phyloP scores from a whole-genome alignment of 805 yeast genomes.

The Starmerella davenportii region DNA sequence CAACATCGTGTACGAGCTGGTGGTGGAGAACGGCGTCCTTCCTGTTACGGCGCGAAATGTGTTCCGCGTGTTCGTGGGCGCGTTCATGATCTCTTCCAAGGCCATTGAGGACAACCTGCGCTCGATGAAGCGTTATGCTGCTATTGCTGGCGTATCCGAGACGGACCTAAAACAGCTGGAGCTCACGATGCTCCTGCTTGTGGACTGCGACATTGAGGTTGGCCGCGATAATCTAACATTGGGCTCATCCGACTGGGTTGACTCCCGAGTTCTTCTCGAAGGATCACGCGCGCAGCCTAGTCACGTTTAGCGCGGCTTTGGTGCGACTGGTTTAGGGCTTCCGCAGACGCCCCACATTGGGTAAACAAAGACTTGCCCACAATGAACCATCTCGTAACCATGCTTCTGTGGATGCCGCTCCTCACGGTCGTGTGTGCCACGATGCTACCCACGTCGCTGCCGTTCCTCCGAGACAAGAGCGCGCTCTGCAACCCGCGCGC shows the following conservation, averaged over 20 bases:
- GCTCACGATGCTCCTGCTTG: slow-evolving; percentile 31
- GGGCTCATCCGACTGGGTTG: not conserved
- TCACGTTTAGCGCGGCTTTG: too few species aligned
- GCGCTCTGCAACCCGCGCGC: slow-evolving; percentile 11
- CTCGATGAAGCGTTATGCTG: slow-evolving; percentile 30
- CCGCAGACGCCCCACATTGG: too few species aligned
- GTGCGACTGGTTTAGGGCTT: too few species aligned
- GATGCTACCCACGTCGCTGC: not conserved
- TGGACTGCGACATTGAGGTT: slow-evolving; percentile 34
- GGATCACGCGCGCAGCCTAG: too few species aligned
- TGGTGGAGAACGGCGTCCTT: slow-evolving; percentile 19
- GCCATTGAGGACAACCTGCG: slow-evolving; percentile 31
- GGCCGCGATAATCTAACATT: slow-evolving; percentile 17
- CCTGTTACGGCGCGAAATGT: slow-evolving; percentile 25
- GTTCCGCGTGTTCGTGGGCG: slow-evolving; percentile 30
- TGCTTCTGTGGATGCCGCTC: too few species aligned
- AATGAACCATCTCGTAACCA: too few species aligned
- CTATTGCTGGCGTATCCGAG: slow-evolving; percentile 30
- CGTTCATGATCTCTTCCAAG: slow-evolving; percentile 31
- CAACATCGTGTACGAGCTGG: slow-evolving; percentile 21
- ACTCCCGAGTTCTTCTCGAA: too few species aligned
- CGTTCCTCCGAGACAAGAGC: not conserved
- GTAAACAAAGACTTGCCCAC: too few species aligned
- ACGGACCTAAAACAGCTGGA: slow-evolving; percentile 33
- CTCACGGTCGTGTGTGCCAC: too few species aligned